Conservation (phyloP, 495 filamentous ascomycete genomes). For the Penicillium subrubescens region DNA sequence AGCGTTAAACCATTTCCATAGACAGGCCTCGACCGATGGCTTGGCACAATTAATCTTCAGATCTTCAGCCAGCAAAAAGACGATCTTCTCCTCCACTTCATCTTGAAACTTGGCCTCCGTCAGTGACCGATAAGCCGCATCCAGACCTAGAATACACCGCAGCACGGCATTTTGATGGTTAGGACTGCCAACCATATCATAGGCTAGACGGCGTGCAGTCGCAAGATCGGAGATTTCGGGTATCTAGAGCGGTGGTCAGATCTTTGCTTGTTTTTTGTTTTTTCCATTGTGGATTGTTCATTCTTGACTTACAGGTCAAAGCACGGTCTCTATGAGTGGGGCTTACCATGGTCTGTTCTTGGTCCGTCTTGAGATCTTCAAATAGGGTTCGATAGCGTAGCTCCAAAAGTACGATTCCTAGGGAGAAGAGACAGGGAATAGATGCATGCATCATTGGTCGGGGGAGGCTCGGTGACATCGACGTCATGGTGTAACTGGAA, state of each 20-base stretch:
- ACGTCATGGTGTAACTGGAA: neutral
- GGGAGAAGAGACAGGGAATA: neutral
- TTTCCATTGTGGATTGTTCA: no score
- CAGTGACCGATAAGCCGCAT: neutral
- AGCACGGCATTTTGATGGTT: neutral
- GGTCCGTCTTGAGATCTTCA: constrained; percentile 4
- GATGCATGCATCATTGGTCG: neutral
- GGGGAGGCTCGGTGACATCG: neutral
- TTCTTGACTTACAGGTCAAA: neutral
- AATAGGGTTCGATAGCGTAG: neutral
- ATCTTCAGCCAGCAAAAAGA: neutral
- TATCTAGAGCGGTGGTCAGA: neutral
- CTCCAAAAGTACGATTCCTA: constrained; percentile 1
- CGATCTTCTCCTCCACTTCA: neutral
- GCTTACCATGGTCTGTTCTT: neutral
- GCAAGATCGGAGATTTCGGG: neutral
- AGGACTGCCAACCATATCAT: neutral
- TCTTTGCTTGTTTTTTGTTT: constrained; percentile 2
- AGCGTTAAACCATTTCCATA: neutral
- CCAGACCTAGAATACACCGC: neutral
- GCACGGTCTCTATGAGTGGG: neutral
- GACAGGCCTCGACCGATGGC: constrained; percentile 4
- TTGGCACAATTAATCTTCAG: constrained; percentile 1
- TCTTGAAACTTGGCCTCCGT: constrained; percentile 5
- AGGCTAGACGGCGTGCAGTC: neutral